Base-by-base conservation (phyloP, 176 grass and related monocot species). In the Olyra latifolia region DNA sequence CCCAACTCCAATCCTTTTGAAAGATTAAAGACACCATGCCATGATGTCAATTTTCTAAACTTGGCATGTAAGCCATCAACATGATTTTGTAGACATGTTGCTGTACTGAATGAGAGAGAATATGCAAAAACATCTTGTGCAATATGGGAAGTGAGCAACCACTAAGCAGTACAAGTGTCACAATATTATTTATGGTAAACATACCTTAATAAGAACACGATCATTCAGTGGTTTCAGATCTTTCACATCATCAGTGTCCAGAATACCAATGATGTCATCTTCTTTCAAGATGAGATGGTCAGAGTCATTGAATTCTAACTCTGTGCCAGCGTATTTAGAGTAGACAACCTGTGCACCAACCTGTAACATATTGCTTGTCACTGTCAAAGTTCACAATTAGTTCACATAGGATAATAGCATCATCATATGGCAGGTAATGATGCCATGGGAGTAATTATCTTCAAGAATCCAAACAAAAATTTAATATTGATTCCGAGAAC, bases 251-350 rank as follows among this genome's bases (percentile, higher is more conserved):
- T 94, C 91, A 25, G 91, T 82, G 10, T 97, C 89, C 0, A 97
- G 91, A 87, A 97, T 77, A 80, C 94, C 94, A 47, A 97, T 62
- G 62, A 97, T 92, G 63, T 97, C 94, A 83, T 97, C 89, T 80
- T 97, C 89, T 88, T 97, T 97, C 91, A 97, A 80, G 62, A 97
- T 84, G 54, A 97, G 78, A 86, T 97, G 94, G 74, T 80, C 87
- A 0, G 76, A 44, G 17, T 76, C 91, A 48, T 92, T 84, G 61
- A 97, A 97, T 82, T 97, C 88, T 30, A 97, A 83, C 78, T 97
- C 94, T 43, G 89, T 97, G 35, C 94, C 94, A 38, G 94, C 85
- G 11, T 94, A 97, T 79, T 92, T 97, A 0, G 87, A 92, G 78
- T 94, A 94, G 32, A 97, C 49, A 75, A 97, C 89, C 85, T 94